A percentile compares a stretch with the other conserved stretches of the same genome.
Evolutionary conservation across 208 protist species (phyloP).

Genomic region (Trichomonas gallinae): DNA sequence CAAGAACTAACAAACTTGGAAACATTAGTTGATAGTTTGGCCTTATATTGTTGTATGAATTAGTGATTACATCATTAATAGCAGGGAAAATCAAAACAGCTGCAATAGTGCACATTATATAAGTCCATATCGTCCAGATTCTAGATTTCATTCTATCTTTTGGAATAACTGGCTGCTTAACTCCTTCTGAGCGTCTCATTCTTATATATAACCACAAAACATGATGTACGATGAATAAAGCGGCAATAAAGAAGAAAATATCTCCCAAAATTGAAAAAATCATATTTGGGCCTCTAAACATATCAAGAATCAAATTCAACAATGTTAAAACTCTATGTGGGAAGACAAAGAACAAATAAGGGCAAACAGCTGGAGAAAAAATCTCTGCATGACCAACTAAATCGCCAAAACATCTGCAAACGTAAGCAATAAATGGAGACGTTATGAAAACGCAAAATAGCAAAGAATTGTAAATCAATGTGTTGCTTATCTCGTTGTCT

Average conservation of each 20-base stretch:
- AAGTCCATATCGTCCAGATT: background rate
- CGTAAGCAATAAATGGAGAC: background rate
- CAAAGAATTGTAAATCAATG: background rate
- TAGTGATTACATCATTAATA: background rate
- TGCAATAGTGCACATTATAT: background rate
- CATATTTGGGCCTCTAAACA: background rate
- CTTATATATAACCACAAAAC: background rate
- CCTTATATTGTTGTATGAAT: background rate
- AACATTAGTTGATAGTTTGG: background rate
- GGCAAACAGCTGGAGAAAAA: background rate
- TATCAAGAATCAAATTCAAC: background rate
- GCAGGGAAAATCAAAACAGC: background rate
- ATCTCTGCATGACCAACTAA: background rate
- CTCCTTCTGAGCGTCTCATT: background rate
- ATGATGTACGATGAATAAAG: background rate
- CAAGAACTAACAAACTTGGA: background rate
- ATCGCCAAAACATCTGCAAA: background rate
- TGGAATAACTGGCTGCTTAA: background rate
- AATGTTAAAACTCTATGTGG: background rate
- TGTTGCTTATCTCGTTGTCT: background rate
- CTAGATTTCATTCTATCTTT: background rate
- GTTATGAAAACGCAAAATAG: background rate
- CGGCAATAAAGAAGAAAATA: background rate
- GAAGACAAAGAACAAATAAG: background rate
- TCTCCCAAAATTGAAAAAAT: background rate